phyloP scores from a whole-genome alignment of 2,329 filamentous ascomycete genomes.

The Reticulascus tulasneorum region DNA sequence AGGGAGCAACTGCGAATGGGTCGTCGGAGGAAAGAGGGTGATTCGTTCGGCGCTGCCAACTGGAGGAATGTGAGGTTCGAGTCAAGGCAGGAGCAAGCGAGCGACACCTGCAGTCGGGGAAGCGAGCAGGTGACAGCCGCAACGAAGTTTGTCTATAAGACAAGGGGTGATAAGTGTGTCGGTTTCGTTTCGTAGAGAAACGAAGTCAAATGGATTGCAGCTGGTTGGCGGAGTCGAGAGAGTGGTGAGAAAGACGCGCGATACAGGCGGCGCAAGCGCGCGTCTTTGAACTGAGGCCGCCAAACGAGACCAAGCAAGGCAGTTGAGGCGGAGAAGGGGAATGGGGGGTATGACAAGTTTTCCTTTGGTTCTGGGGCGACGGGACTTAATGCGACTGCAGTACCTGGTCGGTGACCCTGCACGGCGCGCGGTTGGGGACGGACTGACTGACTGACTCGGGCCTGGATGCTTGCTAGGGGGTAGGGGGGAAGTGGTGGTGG shows the following conservation, averaged over 20 bases:
- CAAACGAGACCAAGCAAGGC: conserved; percentile 7
- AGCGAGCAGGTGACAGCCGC: no score
- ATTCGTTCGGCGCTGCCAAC: no score
- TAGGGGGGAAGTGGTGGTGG: no score
- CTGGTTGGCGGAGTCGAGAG: no score
- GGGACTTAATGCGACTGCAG: conserved; percentile 9
- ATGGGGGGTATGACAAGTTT: conserved; percentile 11
- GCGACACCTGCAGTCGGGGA: no score
- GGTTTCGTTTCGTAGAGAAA: neutral
- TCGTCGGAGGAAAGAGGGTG: no score
- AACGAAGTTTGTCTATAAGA: no score
- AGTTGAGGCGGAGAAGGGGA: conserved; percentile 8
- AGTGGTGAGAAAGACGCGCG: conserved; percentile 2
- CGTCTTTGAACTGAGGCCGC: conserved; percentile 9
- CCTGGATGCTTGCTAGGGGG: conserved; percentile 2
- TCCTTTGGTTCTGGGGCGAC: conserved; percentile 10
- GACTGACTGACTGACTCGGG: conserved; percentile 10
- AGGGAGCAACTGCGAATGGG: no score
- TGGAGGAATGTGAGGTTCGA: no score
- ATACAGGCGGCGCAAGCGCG: conserved; percentile 12
- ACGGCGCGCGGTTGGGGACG: conserved; percentile 12
- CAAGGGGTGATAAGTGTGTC: no score
- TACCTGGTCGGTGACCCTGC: conserved; percentile 9
- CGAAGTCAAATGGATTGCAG: neutral
- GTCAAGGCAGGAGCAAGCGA: no score